These are phyloP conservation scores for Trichoderma asperelloides DNA, from an alignment of 495 filamentous ascomycete genomes.

Conservation along the genomic window DNA sequence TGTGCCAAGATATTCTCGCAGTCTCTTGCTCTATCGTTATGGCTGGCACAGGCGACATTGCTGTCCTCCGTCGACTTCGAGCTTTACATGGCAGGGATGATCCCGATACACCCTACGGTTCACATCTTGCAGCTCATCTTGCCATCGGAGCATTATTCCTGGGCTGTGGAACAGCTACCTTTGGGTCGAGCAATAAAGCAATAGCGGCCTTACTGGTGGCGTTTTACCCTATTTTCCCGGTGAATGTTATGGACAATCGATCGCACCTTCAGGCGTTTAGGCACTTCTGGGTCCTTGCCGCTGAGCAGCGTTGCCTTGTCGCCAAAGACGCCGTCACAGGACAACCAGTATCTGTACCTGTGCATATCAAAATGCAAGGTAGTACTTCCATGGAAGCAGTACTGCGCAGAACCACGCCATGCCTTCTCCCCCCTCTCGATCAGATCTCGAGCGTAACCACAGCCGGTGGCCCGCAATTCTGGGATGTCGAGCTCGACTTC, in stretches of 20 bases:
- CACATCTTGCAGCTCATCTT: conserved; percentile 85
- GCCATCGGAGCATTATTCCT: conserved; percentile 88
- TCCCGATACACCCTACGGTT: conserved; percentile 77
- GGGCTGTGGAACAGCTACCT: conserved; percentile 82
- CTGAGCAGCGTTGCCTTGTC: conserved; percentile 81
- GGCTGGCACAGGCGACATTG: conserved; percentile 88
- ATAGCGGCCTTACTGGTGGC: conserved; percentile 79
- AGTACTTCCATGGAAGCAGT: conserved; percentile 17
- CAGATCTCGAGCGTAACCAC: conserved; percentile 60
- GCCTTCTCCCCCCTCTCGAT: conserved; percentile 72
- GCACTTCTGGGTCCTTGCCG: conserved; percentile 93
- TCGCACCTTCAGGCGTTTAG: conserved; percentile 94
- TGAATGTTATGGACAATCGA: conserved; percentile 80
- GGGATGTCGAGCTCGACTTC: conserved; percentile 79
- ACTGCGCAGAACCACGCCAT: conserved; percentile 49
- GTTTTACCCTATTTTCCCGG: conserved; percentile 90
- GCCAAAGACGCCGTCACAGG: conserved; percentile 75
- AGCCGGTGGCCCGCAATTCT: conserved; percentile 56
- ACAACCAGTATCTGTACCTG: conserved; percentile 64
- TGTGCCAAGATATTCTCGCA: conserved; percentile 80
- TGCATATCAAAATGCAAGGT: conserved; percentile 37
- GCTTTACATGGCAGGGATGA: conserved; percentile 84
- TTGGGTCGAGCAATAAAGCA: conserved; percentile 81
- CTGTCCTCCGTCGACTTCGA: conserved; percentile 80
- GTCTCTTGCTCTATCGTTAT: conserved; percentile 80